Percentiles rank a stretch among this genome's conserved stretches.
phyloP scores from a whole-genome alignment of 371 early-diverging fungal species.

The Rhizopus arrhizus region DNA sequence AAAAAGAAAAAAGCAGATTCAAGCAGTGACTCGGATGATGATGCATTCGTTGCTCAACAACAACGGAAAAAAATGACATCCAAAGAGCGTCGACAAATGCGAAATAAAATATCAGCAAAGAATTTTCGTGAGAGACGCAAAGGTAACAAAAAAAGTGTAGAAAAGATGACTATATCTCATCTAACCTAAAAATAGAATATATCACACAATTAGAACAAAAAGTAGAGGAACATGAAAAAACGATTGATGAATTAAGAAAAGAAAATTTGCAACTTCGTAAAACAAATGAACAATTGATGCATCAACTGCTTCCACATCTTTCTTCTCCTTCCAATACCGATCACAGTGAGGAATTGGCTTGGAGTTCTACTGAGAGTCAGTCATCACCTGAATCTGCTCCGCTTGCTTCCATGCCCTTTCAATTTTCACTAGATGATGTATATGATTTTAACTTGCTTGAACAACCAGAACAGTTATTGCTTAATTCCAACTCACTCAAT shows the following conservation, averaged over 20 bases:
- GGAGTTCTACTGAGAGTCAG: conserved; percentile 18
- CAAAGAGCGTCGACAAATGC: conserved; percentile 80
- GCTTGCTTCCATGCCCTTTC: conserved; percentile 8
- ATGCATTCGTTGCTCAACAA: neutral
- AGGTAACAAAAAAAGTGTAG: conserved; percentile 47
- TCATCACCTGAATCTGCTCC: conserved; percentile 17
- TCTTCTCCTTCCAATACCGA: conserved; percentile 13
- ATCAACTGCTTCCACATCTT: conserved; percentile 51
- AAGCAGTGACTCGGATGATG: conserved; percentile 1
- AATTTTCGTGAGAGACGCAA: conserved; percentile 85
- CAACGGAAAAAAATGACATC: conserved; percentile 62
- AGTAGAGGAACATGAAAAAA: conserved; percentile 34
- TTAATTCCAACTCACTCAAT: neutral
- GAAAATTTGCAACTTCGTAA: conserved; percentile 22
- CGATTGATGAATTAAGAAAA: conserved; percentile 17
- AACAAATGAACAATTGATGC: conserved; percentile 20
- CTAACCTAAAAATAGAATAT: conserved; percentile 52
- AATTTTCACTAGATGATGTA: conserved; percentile 20
- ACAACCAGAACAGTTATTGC: conserved; percentile 3
- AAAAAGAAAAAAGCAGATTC: conserved; percentile 12
- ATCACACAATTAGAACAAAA: conserved; percentile 67
- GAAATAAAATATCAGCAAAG: conserved; percentile 86
- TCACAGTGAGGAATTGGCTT: conserved; percentile 7
- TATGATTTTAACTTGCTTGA: conserved; percentile 28
- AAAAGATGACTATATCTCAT: neutral